Base-by-base conservation (phyloP, 2,329 filamentous ascomycete species). In the Pestalotiopsis sp. region DNA sequence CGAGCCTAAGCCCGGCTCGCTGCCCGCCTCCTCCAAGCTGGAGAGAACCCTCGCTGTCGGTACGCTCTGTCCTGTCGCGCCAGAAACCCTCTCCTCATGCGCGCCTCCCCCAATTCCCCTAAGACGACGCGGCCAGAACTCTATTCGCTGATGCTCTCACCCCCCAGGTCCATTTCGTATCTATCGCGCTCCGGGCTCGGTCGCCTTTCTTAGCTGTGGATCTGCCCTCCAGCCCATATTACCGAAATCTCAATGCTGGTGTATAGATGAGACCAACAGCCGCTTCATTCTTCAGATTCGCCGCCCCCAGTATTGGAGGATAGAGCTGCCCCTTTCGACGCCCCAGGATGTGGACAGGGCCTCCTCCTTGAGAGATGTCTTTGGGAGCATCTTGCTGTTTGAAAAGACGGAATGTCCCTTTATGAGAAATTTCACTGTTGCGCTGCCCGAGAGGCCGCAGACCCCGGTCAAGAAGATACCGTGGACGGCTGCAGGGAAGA, bases 201-300 rank as follows among this genome's bases (percentile, higher is more conserved):
- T 96, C 17, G 93, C 93, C 13, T 98, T 97, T 75, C 85, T 98
- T 11, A 95, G 92, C 79, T 97, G 94, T 72, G 93, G 93, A 69
- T 90, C 89, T 67, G 91, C 95, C 17, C 86, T 97, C 20, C 93
- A 96, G 75, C 92, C 95, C 12, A 96, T 98, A 71, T 83, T 98
- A 66, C 93, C 93, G 27, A 93, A 93, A 78, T 97, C 94, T 69
- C 94, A 97, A 80, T 97, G 93, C 77, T 98, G 95, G 95, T 97
- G 93, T 78, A 92, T 98, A 40, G 93, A 97, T 78, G 92, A 93
- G 68, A 87, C 91, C 68, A 92, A 92, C 56, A 94, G 85, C 79
- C 88, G 91, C 73, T 97, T 97, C 73, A 92, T 97, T n/a, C 83
- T 98, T 69, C 92, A 95, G 72, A 93, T 97, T 72, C 87, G 94